These are phyloP conservation scores for Phytophthora crassamura DNA, from an alignment of 352 stramenopile genomes.

Conservation along the genomic window DNA sequence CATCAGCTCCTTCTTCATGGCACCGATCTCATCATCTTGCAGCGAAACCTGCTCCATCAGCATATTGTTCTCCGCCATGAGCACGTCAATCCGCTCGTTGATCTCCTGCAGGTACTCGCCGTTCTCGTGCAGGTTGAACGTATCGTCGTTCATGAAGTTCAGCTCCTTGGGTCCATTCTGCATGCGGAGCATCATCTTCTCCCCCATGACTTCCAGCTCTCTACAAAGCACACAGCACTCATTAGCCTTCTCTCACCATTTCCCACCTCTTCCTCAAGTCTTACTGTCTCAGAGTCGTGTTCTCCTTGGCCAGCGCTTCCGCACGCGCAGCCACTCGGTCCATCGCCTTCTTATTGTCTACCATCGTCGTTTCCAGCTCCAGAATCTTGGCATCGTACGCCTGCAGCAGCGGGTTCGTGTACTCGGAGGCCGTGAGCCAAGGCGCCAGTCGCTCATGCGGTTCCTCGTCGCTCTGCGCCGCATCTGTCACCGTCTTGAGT, in stretches of 20 bases:
- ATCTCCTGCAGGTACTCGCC: slow-evolving; percentile 74
- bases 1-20: slow-evolving; percentile 66
- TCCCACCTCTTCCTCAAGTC: neutral
- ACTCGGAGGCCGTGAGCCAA: slow-evolving; percentile 76
- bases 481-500: slow-evolving; percentile 64
- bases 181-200: slow-evolving; percentile 64
- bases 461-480: slow-evolving; percentile 21
- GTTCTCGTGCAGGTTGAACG: slow-evolving; percentile 47
- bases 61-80: slow-evolving; percentile 88
- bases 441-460: slow-evolving; percentile 39
- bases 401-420: slow-evolving; percentile 76
- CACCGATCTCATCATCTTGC: slow-evolving; percentile 71
- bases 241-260: neutral
- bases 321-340: slow-evolving; percentile 56
- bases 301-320: slow-evolving; percentile 67
- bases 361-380: slow-evolving; percentile 56
- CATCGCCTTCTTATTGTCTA: slow-evolving; percentile 69
- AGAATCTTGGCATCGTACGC: slow-evolving; percentile 84
- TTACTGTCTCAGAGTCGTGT: slow-evolving; percentile 72
- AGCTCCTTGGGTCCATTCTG: slow-evolving; percentile 53
- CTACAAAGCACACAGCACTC: slow-evolving; percentile 27
- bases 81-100: slow-evolving; percentile 79
- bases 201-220: slow-evolving; percentile 61
- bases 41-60: slow-evolving; percentile 85
- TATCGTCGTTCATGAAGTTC: slow-evolving; percentile 35